Conservation (phyloP, 768 basidiomycete species). For the Collybiopsis confluens region DNA sequence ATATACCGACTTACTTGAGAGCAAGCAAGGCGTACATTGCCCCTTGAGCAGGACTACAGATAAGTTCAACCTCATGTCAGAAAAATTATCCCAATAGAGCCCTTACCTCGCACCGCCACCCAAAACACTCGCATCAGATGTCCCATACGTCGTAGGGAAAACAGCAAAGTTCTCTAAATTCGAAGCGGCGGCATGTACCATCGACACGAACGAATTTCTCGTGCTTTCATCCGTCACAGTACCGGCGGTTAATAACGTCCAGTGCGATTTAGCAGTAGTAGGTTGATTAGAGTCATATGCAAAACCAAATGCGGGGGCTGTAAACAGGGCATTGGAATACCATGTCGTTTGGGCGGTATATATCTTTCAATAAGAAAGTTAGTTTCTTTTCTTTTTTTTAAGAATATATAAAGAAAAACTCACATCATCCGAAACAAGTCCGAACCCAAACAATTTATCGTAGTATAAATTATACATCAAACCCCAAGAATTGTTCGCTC, state of each 20-base stretch:
- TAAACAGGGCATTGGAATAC: neutral
- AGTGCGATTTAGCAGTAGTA: conserved; percentile 8
- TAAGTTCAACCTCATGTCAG: neutral
- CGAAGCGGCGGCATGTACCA: conserved; percentile 5
- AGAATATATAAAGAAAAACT: neutral
- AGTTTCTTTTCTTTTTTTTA: too few species aligned
- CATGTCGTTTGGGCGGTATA: neutral
- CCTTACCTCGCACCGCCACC: neutral
- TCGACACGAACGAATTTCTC: neutral
- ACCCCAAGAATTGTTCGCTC: conserved; percentile 22
- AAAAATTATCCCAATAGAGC: neutral
- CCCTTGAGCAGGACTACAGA: conserved; percentile 8
- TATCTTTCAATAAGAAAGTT: neutral
- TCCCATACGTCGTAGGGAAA: conserved; percentile 8
- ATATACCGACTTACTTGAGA: conserved; percentile 16
- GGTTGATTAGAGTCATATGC: neutral
- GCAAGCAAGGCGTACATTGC: conserved; percentile 9
- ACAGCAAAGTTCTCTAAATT: neutral
- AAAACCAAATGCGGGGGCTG: conserved; percentile 3
- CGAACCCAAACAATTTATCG: conserved; percentile 32
- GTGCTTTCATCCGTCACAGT: neutral
- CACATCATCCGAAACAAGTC: conserved; percentile 6
- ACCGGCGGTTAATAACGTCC: conserved; percentile 8
- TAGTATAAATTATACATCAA: conserved; percentile 43
- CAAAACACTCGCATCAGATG: neutral